These are phyloP conservation scores for Colletotrichum destructivum DNA, from an alignment of 2,329 filamentous ascomycete genomes.

Conservation along the genomic window DNA sequence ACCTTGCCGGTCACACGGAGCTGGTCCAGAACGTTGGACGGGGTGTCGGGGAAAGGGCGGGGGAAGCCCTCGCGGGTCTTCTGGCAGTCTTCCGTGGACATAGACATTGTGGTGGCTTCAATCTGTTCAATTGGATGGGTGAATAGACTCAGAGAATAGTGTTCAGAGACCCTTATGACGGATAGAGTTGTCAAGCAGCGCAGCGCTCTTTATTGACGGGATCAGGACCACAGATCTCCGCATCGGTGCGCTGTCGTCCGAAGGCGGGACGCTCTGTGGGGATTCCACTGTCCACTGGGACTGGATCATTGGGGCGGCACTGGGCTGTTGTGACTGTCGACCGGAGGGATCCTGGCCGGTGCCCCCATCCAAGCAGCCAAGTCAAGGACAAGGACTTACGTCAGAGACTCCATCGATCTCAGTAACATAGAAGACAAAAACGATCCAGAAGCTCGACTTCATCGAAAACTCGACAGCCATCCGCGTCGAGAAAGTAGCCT, in stretches of 20 bases:
- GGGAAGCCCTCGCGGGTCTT: slow-evolving; percentile 53
- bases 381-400: neutral
- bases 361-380: neutral
- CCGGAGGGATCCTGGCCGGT: slow-evolving; percentile 21
- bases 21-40: slow-evolving; percentile 61
- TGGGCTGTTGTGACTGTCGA: slow-evolving; percentile 17
- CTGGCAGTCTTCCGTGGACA: slow-evolving; percentile 52
- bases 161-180: neutral
- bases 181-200: neutral
- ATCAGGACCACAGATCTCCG: slow-evolving; percentile 5
- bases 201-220: slow-evolving; percentile 2
- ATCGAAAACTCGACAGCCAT: neutral
- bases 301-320: slow-evolving; percentile 36
- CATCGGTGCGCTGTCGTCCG: slow-evolving; percentile 37
- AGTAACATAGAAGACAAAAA: neutral
- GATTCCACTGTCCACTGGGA: neutral
- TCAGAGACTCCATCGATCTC: neutral
- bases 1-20: slow-evolving; percentile 59
- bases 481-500: too few relatives aligned
- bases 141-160: neutral
- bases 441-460: neutral
- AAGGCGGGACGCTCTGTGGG: slow-evolving; percentile 26
- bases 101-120: slow-evolving; percentile 54
- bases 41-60: slow-evolving; percentile 55
- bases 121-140: neutral